Percentiles rank a stretch among this genome's conserved stretches.
Evolutionary conservation across 805 yeast genomes (phyloP).

Genomic region (Torulaspora gathmanii): DNA sequence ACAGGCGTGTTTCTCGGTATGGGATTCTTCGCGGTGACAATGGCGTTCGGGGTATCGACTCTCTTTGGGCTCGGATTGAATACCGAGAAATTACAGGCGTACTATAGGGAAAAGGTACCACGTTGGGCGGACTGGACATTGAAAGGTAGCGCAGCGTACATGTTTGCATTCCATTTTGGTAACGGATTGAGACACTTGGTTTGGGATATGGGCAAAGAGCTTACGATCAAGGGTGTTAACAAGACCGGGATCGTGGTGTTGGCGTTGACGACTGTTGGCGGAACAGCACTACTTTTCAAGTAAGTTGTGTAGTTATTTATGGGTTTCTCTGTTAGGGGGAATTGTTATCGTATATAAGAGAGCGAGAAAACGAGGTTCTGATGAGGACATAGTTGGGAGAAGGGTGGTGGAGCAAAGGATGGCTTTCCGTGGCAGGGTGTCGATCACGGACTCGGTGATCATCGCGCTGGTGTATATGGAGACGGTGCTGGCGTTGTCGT

Average conservation of each 20-base stretch:
- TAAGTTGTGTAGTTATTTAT: slow-evolving; percentile 3
- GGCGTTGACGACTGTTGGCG: slow-evolving; percentile 53
- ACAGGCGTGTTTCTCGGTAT: slow-evolving; percentile 80
- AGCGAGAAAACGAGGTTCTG: neutral
- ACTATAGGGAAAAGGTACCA: slow-evolving; percentile 58
- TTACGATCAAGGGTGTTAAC: slow-evolving; percentile 82
- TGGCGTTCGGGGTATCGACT: slow-evolving; percentile 67
- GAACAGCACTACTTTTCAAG: slow-evolving; percentile 39
- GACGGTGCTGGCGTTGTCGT: slow-evolving; percentile 42
- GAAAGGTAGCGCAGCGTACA: slow-evolving; percentile 70
- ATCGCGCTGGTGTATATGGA: slow-evolving; percentile 49
- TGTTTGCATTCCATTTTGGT: slow-evolving; percentile 80
- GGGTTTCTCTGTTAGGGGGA: neutral
- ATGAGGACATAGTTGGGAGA: neutral
- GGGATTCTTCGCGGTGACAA: slow-evolving; percentile 72
- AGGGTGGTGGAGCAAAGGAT: slow-evolving; percentile 11
- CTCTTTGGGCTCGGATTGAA: slow-evolving; percentile 48
- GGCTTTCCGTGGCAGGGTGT: slow-evolving; percentile 46
- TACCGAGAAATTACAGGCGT: slow-evolving; percentile 35
- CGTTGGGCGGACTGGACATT: slow-evolving; percentile 52
- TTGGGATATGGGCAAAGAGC: slow-evolving; percentile 86
- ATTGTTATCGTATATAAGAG: neutral
- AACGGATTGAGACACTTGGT: slow-evolving; percentile 90
- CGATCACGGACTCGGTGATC: slow-evolving; percentile 47
- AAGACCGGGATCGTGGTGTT: slow-evolving; percentile 84